These are phyloP conservation scores for Phlebiopsis gigantea DNA, from an alignment of 768 basidiomycete genomes.

Conservation along the genomic window DNA sequence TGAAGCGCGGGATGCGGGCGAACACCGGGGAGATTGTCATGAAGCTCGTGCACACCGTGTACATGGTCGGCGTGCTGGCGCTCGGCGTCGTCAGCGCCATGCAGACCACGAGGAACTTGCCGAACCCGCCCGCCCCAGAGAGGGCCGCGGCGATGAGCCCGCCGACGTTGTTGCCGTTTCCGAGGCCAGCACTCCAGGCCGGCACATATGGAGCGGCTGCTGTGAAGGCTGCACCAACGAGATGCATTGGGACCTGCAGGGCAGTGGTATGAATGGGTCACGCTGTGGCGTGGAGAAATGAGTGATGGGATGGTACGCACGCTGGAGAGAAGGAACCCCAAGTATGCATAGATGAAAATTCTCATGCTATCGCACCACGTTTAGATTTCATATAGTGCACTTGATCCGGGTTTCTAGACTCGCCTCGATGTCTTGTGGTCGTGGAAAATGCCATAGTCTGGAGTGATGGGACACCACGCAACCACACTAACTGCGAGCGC, in stretches of 20 bases:
- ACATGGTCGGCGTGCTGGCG: conserved; percentile 55
- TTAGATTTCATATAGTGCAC: background rate
- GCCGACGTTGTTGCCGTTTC: conserved; percentile 35
- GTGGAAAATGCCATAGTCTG: conserved; percentile 50
- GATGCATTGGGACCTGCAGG: conserved; percentile 33
- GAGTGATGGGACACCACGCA: conserved; percentile 35
- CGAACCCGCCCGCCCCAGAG: conserved; percentile 33
- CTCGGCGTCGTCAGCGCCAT: conserved; percentile 45
- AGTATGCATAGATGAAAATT: conserved; percentile 40
- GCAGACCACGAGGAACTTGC: conserved; percentile 40
- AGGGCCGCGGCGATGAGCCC: conserved; percentile 41
- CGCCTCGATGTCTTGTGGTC: conserved; percentile 21
- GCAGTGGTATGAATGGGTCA: background rate
- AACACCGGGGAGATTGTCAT: conserved; percentile 34
- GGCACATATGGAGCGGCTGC: conserved; percentile 35
- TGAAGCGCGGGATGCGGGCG: conserved; percentile 36
- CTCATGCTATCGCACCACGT: conserved; percentile 21
- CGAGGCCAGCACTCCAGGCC: conserved; percentile 35
- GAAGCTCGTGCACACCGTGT: conserved; percentile 44
- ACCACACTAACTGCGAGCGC: conserved; percentile 38
- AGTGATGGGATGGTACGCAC: conserved; percentile 22
- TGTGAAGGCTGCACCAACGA: conserved; percentile 42
- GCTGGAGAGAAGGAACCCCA: conserved; percentile 38
- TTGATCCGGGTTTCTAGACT: background rate
- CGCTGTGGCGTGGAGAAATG: background rate